Evolutionary conservation across 108 stramenopile genomes (phyloP), one percentile per base, ranked within the genome.

Genomic region (Schizochytrium sp.): DNA sequence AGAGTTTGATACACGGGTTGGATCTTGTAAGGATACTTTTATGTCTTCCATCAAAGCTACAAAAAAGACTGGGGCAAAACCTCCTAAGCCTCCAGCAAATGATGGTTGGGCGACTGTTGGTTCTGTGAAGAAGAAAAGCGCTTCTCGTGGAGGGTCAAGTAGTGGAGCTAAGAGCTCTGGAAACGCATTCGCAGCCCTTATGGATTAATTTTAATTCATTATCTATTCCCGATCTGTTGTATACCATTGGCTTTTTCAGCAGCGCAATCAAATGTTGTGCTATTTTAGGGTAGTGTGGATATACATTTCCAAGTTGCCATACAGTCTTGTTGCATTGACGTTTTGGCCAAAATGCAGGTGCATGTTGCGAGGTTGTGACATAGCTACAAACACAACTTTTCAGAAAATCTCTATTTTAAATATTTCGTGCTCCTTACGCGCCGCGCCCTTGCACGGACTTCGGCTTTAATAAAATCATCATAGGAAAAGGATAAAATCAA

Each of bases 21-120:
- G 28, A 5, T 10, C 15, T 1, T 47, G 50, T 8, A 83, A 40
- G 28, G 5, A 17, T 5, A 38, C 45, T 7, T 38, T 40, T 47
- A 49, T 83, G 47, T 47, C 76, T 7, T 49, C 76, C 2, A 47
- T 47, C 53, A 83, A 83, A 40, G 5, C 47, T 19, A 53, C 76
- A 53, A 83, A 69, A 44, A 69, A 69, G 64, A 44, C 64, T 7
- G 64, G 19, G 0, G 5, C 76, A 7, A 83, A 83, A 53, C 45
- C 76, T 13, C 76, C 76, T 0, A 55, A 49, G 53, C 50, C 76
- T 17, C 76, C 76, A 38, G 64, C 57, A 17, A 42, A 40, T 53
- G 40, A 83, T 28, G 76, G 76, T 53, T 83, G 76, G 76, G 47
- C 76, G 55, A 83, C 76, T 42, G 76, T 83, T 5, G 28, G 76